Evolutionary conservation across 768 basidiomycete genomes (phyloP).

Genomic region (Russula lepida): DNA sequence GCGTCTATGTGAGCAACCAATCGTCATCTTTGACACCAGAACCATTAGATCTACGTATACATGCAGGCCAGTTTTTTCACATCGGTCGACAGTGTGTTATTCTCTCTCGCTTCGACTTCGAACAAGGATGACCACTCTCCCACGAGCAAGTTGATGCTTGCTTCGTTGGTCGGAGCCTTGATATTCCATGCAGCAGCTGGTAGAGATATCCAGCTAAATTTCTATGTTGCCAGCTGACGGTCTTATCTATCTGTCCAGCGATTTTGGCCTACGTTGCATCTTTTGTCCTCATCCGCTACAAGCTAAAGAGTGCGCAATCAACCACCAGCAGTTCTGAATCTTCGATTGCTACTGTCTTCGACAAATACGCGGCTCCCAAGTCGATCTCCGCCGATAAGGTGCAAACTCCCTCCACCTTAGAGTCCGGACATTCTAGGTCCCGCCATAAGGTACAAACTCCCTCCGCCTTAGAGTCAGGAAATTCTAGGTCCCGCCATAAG

Average conservation of each 20-base stretch:
- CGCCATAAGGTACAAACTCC: background rate
- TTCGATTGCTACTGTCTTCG: background rate
- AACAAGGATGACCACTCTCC: background rate
- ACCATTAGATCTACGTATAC: background rate
- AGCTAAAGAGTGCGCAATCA: conserved; percentile 2
- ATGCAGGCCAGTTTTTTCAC: conserved; percentile 16
- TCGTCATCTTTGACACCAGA: background rate
- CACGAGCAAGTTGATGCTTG: conserved; percentile 4
- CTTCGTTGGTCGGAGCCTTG: conserved; percentile 10
- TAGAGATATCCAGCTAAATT: background rate
- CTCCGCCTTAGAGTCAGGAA: conserved; percentile 9
- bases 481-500: background rate
- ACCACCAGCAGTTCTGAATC: background rate
- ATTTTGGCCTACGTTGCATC: conserved; percentile 16
- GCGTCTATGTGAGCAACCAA: conserved; percentile 13
- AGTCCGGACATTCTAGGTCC: conserved; percentile 1
- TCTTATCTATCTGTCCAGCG: background rate
- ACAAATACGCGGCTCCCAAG: background rate
- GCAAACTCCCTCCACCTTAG: conserved; percentile 4
- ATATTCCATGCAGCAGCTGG: conserved; percentile 16
- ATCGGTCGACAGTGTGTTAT: conserved; percentile 16
- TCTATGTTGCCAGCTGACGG: background rate
- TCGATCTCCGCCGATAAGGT: background rate
- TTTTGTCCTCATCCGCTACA: conserved; percentile 15
- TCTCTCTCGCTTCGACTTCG: conserved; percentile 14